phyloP scores from a whole-genome alignment of 202 grass and related monocot species.

The Zoysia matrella region DNA sequence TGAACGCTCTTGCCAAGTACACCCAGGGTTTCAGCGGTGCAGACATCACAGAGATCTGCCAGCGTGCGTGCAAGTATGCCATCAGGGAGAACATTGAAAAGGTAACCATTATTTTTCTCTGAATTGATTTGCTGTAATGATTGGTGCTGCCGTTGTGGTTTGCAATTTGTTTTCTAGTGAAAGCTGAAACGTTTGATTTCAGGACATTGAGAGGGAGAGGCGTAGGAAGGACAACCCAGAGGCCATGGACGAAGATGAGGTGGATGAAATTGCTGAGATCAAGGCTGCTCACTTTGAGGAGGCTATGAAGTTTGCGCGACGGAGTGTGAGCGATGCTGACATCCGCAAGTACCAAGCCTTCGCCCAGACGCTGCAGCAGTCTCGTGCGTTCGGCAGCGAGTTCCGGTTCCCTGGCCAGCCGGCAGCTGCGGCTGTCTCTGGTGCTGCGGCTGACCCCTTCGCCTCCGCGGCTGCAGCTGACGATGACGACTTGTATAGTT shows the following conservation, averaged over 20 bases:
- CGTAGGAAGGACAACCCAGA: too few relatives aligned
- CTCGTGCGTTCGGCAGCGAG: slow-evolving; percentile 76
- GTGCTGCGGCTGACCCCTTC: slow-evolving; percentile 46
- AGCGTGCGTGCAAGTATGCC: slow-evolving; percentile 71
- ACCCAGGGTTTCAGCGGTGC: slow-evolving; percentile 63
- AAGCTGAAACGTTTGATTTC: slow-evolving; percentile 10
- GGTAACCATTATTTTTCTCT: slow-evolving; percentile 14
- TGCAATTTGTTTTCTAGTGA: neutral
- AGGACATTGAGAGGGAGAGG: too few relatives aligned
- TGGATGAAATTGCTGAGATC: too few relatives aligned
- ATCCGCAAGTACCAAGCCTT: slow-evolving; percentile 98
- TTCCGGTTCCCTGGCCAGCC: slow-evolving; percentile 75
- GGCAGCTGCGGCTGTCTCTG: slow-evolving; percentile 32
- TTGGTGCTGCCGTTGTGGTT: neutral
- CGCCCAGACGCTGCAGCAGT: slow-evolving; percentile 89
- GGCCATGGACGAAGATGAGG: too few relatives aligned
- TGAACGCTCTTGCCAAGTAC: slow-evolving; percentile 56
- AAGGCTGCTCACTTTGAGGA: too few relatives aligned
- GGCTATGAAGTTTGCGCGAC: too few relatives aligned
- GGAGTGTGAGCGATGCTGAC: neutral
- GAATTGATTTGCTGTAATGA: neutral
- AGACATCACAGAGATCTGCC: slow-evolving; percentile 72
- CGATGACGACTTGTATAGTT: slow-evolving; percentile 69
- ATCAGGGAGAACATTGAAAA: slow-evolving; percentile 76
- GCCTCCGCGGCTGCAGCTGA: slow-evolving; percentile 43